Evolutionary conservation across 768 basidiomycete species (phyloP).

Genomic region (Rhodotorula diobovata): DNA sequence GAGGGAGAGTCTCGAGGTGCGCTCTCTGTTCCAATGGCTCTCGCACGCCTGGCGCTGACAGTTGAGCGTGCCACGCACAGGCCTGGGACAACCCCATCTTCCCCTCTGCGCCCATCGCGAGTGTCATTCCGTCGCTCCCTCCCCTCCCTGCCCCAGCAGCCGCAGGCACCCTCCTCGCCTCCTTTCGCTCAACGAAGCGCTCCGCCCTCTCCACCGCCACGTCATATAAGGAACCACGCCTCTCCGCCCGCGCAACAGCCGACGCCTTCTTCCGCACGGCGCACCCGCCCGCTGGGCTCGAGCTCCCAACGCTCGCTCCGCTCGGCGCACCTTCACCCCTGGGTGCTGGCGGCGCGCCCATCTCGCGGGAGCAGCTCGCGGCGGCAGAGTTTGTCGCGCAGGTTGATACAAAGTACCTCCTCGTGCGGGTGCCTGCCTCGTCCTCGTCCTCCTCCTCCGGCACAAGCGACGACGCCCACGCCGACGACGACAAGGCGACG

Average conservation of each 20-base stretch:
- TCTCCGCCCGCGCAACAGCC: neutral
- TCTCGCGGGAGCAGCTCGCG: neutral
- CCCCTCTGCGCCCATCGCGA: constrained; percentile 49
- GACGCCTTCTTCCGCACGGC: constrained; percentile 14
- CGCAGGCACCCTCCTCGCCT: neutral
- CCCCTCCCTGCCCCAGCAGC: neutral
- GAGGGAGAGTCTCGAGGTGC: constrained; percentile 58
- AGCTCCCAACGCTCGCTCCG: neutral
- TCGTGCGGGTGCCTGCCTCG: constrained; percentile 14
- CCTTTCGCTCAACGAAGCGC: constrained; percentile 10
- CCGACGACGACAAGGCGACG: constrained; percentile 20
- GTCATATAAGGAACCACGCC: neutral
- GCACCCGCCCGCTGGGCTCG: neutral
- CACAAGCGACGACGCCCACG: too few relatives aligned
- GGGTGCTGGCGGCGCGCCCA: too few relatives aligned
- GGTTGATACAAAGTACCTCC: constrained; percentile 86
- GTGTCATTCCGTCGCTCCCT: constrained; percentile 10
- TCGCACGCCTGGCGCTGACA: too few relatives aligned
- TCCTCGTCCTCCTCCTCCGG: constrained; percentile 47
- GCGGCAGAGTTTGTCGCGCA: constrained; percentile 66
- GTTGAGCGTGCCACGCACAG: constrained; percentile 12
- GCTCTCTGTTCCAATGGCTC: constrained; percentile 14
- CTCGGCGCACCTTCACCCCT: neutral
- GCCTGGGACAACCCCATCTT: constrained; percentile 52
- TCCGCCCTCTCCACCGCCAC: neutral